A percentile compares a stretch with the other conserved stretches of the same genome.
Conservation (phyloP, 2,329 filamentous ascomycete genomes). For the Ceratocystis albifundus region DNA sequence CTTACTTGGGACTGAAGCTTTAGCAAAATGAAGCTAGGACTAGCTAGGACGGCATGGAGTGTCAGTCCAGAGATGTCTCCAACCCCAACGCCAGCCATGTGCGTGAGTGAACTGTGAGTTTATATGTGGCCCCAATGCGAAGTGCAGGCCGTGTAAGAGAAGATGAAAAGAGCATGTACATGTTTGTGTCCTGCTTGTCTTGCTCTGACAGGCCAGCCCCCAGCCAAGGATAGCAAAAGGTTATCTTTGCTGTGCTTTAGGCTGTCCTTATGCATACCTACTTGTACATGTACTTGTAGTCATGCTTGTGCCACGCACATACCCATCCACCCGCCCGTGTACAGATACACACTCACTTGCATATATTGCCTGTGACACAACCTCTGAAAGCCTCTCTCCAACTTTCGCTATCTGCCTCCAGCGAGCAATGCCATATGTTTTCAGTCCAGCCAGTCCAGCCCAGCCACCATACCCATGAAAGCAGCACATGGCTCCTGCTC, state of each 20-base stretch:
- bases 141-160: too few species aligned
- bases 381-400: background rate
- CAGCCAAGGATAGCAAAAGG: too few species aligned
- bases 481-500: background rate
- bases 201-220: too few species aligned
- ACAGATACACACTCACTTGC: background rate
- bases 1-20: background rate
- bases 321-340: background rate
- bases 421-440: background rate
- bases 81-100: background rate
- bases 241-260: background rate
- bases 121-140: too few species aligned
- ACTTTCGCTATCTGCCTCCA: background rate
- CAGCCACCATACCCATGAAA: background rate
- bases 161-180: too few species aligned
- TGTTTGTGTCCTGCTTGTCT: too few species aligned
- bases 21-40: background rate
- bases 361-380: background rate
- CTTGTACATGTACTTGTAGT: background rate
- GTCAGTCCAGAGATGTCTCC: background rate
- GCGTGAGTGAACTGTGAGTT: too few species aligned
- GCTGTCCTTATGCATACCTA: background rate
- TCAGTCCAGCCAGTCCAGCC: too few species aligned
- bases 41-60: background rate
- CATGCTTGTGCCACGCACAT: background rate